Base-by-base conservation (phyloP, 2,329 filamentous ascomycete genomes). In the Nemania sp. region DNA sequence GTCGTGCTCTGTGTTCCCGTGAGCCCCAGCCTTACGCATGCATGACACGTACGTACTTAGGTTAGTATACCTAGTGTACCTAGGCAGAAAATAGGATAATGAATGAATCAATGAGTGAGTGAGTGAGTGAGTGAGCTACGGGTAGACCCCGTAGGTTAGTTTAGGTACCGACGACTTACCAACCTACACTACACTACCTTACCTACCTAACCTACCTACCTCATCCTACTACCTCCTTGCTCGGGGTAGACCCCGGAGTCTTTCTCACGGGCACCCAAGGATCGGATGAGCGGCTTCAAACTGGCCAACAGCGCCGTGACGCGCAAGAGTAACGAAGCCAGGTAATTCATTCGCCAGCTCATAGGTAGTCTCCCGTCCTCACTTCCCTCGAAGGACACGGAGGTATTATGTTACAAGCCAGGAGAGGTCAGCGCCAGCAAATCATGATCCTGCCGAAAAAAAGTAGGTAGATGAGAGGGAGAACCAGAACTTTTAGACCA, bases 21-120 rank as follows among this genome's bases (percentile, higher is more conserved):
- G 51, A 58, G 54, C 50, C 50, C 53, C 54, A 62, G 59, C 59
- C 55, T 39, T 53, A 57, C 53, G 59, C 51, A 60, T 64, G 62
- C 55, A 64, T 59, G 62, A 62, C 62, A 58, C 54, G 57, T 63
- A 12, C 12, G 45, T 34, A n/a, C 11, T 13, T 13, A 21, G 25
- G 21, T 9, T 12, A 43, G 42, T 48, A 20, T n/a, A n/a, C n/a
- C n/a, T n/a, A n/a, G n/a, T n/a, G n/a, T n/a, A n/a, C n/a, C n/a
- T n/a, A n/a, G n/a, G n/a, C n/a, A n/a, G n/a, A n/a, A n/a, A n/a
- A n/a, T n/a, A n/a, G n/a, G n/a, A n/a, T n/a, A n/a, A n/a, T n/a
- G n/a, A n/a, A n/a, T n/a, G n/a, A n/a, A n/a, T n/a, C n/a, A n/a
- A n/a, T n/a, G n/a, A n/a, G n/a, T n/a, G n/a, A n/a, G n/a, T n/a